Evolutionary conservation across 2,329 filamentous ascomycete genomes (phyloP).

Genomic region (Phialemoniopsis sp.): DNA sequence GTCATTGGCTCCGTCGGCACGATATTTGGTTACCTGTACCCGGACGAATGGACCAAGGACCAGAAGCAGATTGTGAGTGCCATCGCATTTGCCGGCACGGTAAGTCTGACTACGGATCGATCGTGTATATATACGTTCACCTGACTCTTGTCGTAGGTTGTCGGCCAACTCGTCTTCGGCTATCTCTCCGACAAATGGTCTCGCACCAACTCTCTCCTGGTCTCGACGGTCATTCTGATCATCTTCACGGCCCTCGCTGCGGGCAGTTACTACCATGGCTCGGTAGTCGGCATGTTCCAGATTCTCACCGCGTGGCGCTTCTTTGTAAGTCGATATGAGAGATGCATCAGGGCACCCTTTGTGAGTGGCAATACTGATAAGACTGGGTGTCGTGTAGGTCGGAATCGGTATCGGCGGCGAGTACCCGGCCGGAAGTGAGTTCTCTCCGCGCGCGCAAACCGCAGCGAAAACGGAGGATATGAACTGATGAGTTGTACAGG

Average conservation of each 20-base stretch:
- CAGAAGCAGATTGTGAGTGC: slow-evolving; percentile 72
- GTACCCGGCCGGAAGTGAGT: slow-evolving; percentile 13
- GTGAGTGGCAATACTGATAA: slow-evolving; percentile 5
- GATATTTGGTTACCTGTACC: slow-evolving; percentile 66
- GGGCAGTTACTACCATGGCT: slow-evolving; percentile 71
- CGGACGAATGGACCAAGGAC: slow-evolving; percentile 62
- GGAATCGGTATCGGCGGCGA: slow-evolving; percentile 73
- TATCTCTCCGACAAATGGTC: slow-evolving; percentile 81
- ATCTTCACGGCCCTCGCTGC: slow-evolving; percentile 78
- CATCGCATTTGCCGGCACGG: slow-evolving; percentile 81
- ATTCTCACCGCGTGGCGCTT: slow-evolving; percentile 78
- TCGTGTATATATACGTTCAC: slow-evolving; percentile 9
- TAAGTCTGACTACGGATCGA: neutral
- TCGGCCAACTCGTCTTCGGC: slow-evolving; percentile 78
- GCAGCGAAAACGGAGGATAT: too few relatives aligned
- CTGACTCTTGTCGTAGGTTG: slow-evolving; percentile 35
- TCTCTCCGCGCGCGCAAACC: too few relatives aligned
- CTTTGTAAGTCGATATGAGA: slow-evolving; percentile 50
- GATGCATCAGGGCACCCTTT: neutral
- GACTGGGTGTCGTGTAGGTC: slow-evolving; percentile 26
- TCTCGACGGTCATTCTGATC: slow-evolving; percentile 79
- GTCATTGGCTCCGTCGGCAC: slow-evolving; percentile 88
- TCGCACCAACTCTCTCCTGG: slow-evolving; percentile 74
- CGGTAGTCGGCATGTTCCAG: slow-evolving; percentile 67
- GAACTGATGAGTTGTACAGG: too few relatives aligned